phyloP scores from a whole-genome alignment of 305 asterid genomes.

The Fraxinus nigra region DNA sequence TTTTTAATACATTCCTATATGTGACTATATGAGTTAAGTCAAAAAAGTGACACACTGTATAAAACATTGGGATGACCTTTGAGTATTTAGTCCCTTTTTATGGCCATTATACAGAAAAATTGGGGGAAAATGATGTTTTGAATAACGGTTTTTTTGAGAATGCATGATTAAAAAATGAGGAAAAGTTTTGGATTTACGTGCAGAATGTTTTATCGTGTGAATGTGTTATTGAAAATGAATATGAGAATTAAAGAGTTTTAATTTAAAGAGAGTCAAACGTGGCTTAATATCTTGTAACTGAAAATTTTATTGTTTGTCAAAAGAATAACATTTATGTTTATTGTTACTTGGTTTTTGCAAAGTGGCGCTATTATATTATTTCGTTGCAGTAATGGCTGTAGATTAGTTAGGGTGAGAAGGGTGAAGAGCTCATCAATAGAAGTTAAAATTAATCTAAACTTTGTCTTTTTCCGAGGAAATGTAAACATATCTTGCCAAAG shows the following conservation, averaged over 20 bases:
- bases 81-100: background rate
- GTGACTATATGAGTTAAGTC: background rate
- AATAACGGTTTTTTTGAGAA: no score
- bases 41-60: background rate
- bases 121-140: no score
- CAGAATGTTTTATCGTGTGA: no score
- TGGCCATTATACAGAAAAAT: no score
- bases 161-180: no score
- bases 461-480: background rate
- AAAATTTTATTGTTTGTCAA: background rate
- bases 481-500: background rate
- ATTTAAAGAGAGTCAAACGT: no score
- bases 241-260: no score
- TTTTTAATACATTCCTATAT: background rate
- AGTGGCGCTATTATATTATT: background rate
- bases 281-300: background rate
- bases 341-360: background rate
- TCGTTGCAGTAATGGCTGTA: background rate
- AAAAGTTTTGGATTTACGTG: no score
- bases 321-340: background rate
- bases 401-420: background rate
- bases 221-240: no score
- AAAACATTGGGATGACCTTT: background rate
- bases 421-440: background rate
- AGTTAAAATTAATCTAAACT: background rate